Conservation (phyloP, 768 basidiomycete species). For the Mycena maculata region DNA sequence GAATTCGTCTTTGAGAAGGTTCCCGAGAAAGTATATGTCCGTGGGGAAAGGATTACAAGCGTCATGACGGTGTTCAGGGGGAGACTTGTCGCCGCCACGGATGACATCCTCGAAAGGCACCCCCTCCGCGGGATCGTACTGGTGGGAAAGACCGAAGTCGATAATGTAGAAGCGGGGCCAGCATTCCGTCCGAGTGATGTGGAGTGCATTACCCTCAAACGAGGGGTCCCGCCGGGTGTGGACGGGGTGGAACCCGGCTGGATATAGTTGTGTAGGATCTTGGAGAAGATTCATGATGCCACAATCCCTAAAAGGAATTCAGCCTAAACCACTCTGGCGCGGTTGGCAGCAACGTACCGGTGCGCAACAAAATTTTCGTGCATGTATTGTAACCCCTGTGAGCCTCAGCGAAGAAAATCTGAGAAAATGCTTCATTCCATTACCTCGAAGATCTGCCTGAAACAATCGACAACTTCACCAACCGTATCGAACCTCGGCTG, state of each 20-base stretch:
- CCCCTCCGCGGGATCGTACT: neutral
- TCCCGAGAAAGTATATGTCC: neutral
- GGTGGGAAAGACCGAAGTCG: neutral
- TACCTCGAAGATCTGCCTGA: slow-evolving; percentile 38
- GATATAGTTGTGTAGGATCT: too few relatives aligned
- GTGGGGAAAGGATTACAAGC: neutral
- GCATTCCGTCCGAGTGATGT: neutral
- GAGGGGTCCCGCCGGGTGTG: too few relatives aligned
- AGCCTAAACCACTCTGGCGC: too few relatives aligned
- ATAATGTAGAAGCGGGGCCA: neutral
- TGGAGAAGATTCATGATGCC: too few relatives aligned
- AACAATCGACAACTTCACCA: slow-evolving; percentile 37
- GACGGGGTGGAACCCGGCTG: too few relatives aligned
- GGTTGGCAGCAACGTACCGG: slow-evolving; percentile 3
- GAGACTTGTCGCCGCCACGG: neutral
- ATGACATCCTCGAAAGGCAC: neutral
- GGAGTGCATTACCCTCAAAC: too few relatives aligned
- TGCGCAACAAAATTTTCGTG: slow-evolving; percentile 19
- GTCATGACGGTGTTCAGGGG: neutral
- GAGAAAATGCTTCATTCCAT: neutral
- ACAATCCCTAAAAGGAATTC: too few relatives aligned
- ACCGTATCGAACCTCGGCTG: slow-evolving; percentile 33
- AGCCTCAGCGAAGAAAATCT: neutral
- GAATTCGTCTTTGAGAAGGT: neutral
- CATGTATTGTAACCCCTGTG: slow-evolving; percentile 16